Evolutionary conservation across 139 green algal species (phyloP), one percentile per base, ranked within the genome.

Genomic region (Pycnococcus provasolii): DNA sequence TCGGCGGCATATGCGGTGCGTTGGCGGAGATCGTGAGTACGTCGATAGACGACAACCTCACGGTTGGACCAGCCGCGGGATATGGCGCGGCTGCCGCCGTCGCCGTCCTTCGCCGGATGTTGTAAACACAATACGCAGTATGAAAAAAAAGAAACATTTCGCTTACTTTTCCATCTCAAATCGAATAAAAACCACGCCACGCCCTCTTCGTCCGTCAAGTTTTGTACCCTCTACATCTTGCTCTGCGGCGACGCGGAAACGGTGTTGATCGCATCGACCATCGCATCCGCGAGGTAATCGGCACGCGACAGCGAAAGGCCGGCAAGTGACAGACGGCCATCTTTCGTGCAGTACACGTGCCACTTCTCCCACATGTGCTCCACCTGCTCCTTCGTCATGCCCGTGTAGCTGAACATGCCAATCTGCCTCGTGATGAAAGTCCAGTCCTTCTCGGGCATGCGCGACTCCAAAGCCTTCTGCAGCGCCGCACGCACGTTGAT

Each of bases 321-420:
- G 2, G 94, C 94, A 68, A 99, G 74, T 1, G 82, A 92, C 69
- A 99, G 95, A 60, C 94, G 86, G 15, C 94, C 93, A 73, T 99
- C 91, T 42, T 86, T 86, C 3, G 91, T 98, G 90, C 97, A 97
- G 84, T 90, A 99, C 4, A 97, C 68, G 43, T 89, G 80, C 76
- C 89, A 86, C 79, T 94, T 94, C 65, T 89, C 87, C 45, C 85
- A 95, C 90, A 99, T 96, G 81, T 93, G 90, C 48, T 94, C 87
- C 41, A 96, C 89, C 86, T 82, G 73, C 15, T 47, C 68, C 0
- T 80, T 77, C 3, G 74, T 89, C 44, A 97, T 73, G 37, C 93
- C 93, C 0, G 92, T 96, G 83, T 89, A 97, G 58, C 76, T 89
- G 75, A 96, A 97, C 91, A 96, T 97, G 59, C 92, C 90, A 58